Percentiles rank a stretch among this genome's conserved stretches.
phyloP scores from a whole-genome alignment of 345 rosid genomes.

The Melaleuca quinquenervia region DNA sequence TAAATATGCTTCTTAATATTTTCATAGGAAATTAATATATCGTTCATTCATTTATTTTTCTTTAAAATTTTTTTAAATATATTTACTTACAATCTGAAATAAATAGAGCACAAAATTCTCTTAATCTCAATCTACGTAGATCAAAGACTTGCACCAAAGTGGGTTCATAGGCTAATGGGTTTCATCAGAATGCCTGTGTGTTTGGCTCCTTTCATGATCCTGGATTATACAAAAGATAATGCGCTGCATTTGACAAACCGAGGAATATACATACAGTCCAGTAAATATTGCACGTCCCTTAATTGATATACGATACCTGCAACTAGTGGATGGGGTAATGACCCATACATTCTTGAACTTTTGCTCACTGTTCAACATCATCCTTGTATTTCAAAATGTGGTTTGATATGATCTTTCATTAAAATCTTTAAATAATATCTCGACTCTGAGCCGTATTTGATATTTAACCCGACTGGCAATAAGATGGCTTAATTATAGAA shows the following conservation, averaged over 20 bases:
- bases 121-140: neutral
- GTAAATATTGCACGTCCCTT: neutral
- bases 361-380: neutral
- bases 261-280: too few relatives aligned
- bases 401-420: neutral
- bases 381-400: neutral
- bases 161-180: neutral
- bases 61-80: too few relatives aligned
- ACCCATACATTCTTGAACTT: neutral
- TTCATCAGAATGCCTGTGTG: neutral
- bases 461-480: too few relatives aligned
- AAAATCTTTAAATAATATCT: neutral
- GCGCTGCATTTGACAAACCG: too few relatives aligned
- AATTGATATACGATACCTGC: neutral
- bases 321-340: neutral
- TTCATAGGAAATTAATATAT: too few relatives aligned
- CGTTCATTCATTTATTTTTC: too few relatives aligned
- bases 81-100: too few relatives aligned
- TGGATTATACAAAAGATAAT: neutral
- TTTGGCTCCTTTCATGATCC: neutral
- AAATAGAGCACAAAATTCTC: too few relatives aligned
- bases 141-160: neutral
- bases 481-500: too few relatives aligned
- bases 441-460: too few relatives aligned
- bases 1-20: too few relatives aligned